Evolutionary conservation across 2,329 filamentous ascomycete genomes (phyloP), one percentile per base, ranked within the genome.

Genomic region (Cytospora chrysosperma): DNA sequence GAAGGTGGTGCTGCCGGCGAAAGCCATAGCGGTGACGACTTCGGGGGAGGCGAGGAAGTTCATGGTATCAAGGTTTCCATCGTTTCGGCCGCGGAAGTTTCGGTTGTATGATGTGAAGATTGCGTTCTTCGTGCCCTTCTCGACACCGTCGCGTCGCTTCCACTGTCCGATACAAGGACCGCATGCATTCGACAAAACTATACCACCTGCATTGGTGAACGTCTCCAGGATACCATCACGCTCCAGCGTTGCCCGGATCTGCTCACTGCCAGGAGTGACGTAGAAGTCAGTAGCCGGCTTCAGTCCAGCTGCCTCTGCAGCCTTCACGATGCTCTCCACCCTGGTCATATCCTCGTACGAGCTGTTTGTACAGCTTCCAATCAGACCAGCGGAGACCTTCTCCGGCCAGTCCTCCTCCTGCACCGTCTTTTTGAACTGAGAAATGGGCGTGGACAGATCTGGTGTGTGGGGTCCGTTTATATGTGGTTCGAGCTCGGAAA

Each of bases 321-420:
- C 93, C 76, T 94, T 93, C 64, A 98, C 92, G 62, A 99, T 86
- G 73, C 93, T 88, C 78, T 97, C 94, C 17, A 93, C 92, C 66
- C 94, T 89, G 40, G 93, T 96, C 95, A 99, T 99, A 75, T 99
- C 95, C 78, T 97, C 90, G 76, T 98, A 99, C 2, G 95, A 98
- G 76, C 92, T 96, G 84, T 99, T 99, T 57, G 95, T 99, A 82
- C 95, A 99, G 79, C 93, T 97, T 65, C 95, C 95, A 73, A 99
- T 99, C 61, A 99, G 84, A 58, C 93, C 93, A 28, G 95, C 94
- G 15, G 93, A 95, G 66, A 99, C 89, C 67, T 89, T 92, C 73
- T 91, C 86, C 2, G 95, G 95, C 95, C 95, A 99, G 57, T 90
- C 81, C 76, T 97, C 92, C 70, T 89, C 84, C 76, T 90, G 84